phyloP scores from a whole-genome alignment of 1,284 basidiomycete species.

The Phellopilus nigrolimitatus region DNA sequence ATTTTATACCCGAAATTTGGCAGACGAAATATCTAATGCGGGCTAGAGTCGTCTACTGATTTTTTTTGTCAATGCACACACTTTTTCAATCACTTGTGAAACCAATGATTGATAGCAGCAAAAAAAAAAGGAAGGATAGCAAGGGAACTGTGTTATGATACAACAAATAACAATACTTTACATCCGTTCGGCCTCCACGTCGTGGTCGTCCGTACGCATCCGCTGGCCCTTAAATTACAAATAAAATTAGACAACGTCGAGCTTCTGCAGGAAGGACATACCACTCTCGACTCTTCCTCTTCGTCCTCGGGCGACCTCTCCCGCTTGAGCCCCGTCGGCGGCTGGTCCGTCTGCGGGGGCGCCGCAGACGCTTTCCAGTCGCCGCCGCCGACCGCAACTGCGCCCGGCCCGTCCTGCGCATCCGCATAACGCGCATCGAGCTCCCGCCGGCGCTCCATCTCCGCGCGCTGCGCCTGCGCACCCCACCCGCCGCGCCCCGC shows the following conservation, averaged over 20 bases:
- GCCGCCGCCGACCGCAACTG: conserved; percentile 79
- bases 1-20: conserved; percentile 35
- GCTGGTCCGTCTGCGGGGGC: conserved; percentile 30
- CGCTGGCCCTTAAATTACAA: conserved; percentile 42
- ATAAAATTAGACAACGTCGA: neutral
- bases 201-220: conserved; percentile 52
- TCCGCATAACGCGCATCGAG: conserved; percentile 87
- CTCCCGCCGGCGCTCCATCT: conserved; percentile 75
- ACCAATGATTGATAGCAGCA: conserved; percentile 11
- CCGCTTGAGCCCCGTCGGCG: conserved; percentile 54
- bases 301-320: conserved; percentile 68
- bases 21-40: conserved; percentile 43
- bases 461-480: conserved; percentile 73
- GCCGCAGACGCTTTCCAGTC: conserved; percentile 67
- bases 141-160: too few species aligned
- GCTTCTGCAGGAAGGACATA: too few species aligned
- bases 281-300: conserved; percentile 53
- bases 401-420: conserved; percentile 71
- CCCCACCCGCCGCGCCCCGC: conserved; percentile 97
- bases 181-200: conserved; percentile 61
- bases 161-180: conserved; percentile 28
- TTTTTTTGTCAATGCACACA: neutral
- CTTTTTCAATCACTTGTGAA: too few species aligned
- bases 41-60: conserved; percentile 58
- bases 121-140: conserved; percentile 11